A percentile compares a stretch with the other conserved stretches of the same genome.
Evolutionary conservation across 2,329 filamentous ascomycete genomes (phyloP).

Genomic region (Sporothrix sp.): DNA sequence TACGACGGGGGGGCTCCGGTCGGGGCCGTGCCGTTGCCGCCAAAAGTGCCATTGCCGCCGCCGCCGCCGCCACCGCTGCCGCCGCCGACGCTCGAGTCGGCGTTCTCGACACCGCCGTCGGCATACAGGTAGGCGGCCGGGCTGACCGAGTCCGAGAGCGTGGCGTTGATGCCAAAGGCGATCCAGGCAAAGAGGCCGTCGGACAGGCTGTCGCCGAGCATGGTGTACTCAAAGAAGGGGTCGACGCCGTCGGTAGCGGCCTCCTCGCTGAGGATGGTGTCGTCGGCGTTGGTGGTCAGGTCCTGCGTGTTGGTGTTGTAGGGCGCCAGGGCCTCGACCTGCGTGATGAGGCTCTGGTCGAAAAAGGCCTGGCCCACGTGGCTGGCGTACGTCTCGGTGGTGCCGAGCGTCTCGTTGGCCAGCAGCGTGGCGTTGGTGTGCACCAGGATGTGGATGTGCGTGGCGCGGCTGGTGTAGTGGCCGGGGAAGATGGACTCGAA

Average conservation of each 20-base stretch:
- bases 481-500: constrained; percentile 36
- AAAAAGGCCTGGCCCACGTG: constrained; percentile 54
- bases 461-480: constrained; percentile 33
- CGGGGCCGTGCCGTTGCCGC: too few relatives aligned
- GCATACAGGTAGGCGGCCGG: constrained; percentile 15
- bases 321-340: constrained; percentile 38
- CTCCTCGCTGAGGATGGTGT: constrained; percentile 32
- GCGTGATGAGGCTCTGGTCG: constrained; percentile 42
- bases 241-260: constrained; percentile 24
- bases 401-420: constrained; percentile 40
- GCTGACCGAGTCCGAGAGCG: constrained; percentile 10
- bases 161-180: constrained; percentile 36
- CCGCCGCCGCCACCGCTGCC: too few relatives aligned
- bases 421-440: constrained; percentile 26
- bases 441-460: constrained; percentile 29
- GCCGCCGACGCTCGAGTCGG: too few relatives aligned
- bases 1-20: too few relatives aligned
- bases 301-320: constrained; percentile 33
- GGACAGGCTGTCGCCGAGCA: constrained; percentile 39
- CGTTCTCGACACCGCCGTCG: constrained; percentile 12
- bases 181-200: constrained; percentile 45
- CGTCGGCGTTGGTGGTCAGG: constrained; percentile 37
- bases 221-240: constrained; percentile 47
- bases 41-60: too few relatives aligned
- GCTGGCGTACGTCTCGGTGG: constrained; percentile 37